These are phyloP conservation scores for Quercus glauca DNA, from an alignment of 306 rosid genomes.

Conservation along the genomic window DNA sequence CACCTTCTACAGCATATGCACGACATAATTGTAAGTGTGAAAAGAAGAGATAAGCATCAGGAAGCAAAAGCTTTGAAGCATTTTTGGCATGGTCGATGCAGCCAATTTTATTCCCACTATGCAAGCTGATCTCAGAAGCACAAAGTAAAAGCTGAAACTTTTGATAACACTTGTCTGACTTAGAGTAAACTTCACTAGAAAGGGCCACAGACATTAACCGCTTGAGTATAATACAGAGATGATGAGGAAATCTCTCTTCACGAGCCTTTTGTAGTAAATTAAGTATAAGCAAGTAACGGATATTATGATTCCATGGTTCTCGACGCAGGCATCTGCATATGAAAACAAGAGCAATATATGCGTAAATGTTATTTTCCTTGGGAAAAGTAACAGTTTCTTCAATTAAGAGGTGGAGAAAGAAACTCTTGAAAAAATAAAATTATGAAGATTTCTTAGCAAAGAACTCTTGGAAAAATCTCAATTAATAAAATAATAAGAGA, in stretches of 20 bases:
- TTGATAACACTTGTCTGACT: conserved; percentile 35
- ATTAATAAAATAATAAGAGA: not conserved
- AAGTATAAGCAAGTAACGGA: conserved; percentile 77
- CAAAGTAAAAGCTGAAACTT: conserved; percentile 83
- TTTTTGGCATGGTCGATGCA: conserved; percentile 62
- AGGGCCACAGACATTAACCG: conserved; percentile 63
- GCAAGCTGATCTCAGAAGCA: conserved; percentile 90
- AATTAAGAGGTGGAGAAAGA: not conserved
- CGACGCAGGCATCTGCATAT: conserved; percentile 70
- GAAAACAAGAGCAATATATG: conserved; percentile 12
- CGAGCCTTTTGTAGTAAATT: conserved; percentile 83
- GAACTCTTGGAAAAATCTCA: not conserved
- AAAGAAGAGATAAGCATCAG: conserved; percentile 61
- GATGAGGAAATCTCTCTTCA: conserved; percentile 82
- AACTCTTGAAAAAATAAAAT: not conserved
- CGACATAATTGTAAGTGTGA: conserved; percentile 79
- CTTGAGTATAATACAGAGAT: conserved; percentile 54
- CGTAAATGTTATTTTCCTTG: conserved; percentile 3
- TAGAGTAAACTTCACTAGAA: conserved; percentile 43
- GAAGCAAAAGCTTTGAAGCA: conserved; percentile 65
- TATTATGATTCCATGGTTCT: conserved; percentile 81
- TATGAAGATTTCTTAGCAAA: not conserved
- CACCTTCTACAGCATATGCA: conserved; percentile 59
- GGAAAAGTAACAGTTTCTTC: not conserved
- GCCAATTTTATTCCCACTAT: conserved; percentile 45